Base-by-base conservation (phyloP, 495 filamentous ascomycete genomes). In the Trichoderma virens region DNA sequence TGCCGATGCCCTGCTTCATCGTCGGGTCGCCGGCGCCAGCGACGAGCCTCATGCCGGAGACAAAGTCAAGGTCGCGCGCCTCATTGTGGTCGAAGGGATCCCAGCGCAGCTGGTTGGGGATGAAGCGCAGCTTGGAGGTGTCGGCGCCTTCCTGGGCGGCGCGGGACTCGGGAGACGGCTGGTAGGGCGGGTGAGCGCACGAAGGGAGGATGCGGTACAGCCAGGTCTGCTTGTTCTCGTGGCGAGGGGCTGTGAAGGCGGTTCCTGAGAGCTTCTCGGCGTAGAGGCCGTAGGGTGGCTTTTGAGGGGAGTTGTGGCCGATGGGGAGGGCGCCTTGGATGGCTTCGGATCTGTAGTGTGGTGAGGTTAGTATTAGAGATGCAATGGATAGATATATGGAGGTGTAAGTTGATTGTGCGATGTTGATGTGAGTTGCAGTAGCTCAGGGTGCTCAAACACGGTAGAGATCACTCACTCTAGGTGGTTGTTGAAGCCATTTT, bases 201-300 rank as follows among this genome's bases (percentile, higher is more conserved):
- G 90, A 84, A 39, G 93, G 93, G 31, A 96, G 79, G 65, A 96
- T 91, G 13, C 93, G 85, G 73, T 97, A 96, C n/a, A 96, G 86
- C 93, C 93, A 97, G 41, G 92, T 83, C 70, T 96, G 93, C 72
- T 88, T 86, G 77, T 96, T 97, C 72, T 94, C 90, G 74, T 88
- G 83, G 20, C 93, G 85, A 0, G 93, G 93, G 6, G 92, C 91
- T 30, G 93, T 97, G 72, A 97, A 97, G 41, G 93, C 88, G 7
- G 93, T 96, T 18, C 93, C 93, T 0, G 93, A 96, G 31, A 97
- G 85, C 82, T 96, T 96, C 74, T 97, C 93, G 59, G 90, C 83
- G 73, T 96, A 97, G 43, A 97, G 83, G 1, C 92, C 93, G 60
- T 88, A 85, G 0, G 91, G 83, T 2, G 87, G 89, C 68, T 94